phyloP scores from a whole-genome alignment of 768 basidiomycete genomes.

The Russula foetens region DNA sequence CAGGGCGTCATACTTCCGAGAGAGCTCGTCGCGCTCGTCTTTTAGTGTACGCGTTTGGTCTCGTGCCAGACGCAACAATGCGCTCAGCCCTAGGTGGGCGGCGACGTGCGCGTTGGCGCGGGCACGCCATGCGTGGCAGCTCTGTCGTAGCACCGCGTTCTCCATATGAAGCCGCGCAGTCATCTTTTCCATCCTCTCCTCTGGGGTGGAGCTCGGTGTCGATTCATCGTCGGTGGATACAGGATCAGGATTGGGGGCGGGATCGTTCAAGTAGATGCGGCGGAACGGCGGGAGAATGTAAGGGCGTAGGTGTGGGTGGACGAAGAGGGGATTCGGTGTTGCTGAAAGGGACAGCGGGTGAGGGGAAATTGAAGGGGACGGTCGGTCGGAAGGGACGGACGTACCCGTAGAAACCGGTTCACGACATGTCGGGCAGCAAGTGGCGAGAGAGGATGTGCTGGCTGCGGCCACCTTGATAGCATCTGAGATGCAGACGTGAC shows the following conservation, averaged over 20 bases:
- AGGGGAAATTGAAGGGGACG: not conserved
- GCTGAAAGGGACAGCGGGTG: not conserved
- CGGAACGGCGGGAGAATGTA: slow-evolving; percentile 15
- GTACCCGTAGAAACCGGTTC: slow-evolving; percentile 7
- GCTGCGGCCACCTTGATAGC: not conserved
- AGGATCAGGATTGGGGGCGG: not conserved
- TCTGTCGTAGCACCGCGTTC: slow-evolving; percentile 8
- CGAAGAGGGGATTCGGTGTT: slow-evolving; percentile 2
- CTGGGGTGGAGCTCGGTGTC: not conserved
- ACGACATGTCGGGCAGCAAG: slow-evolving; percentile 16
- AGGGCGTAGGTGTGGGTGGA: slow-evolving; percentile 16
- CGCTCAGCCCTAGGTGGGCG: not conserved
- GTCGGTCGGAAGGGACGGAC: too few species aligned
- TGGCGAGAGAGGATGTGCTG: not conserved
- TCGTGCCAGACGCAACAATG: not conserved
- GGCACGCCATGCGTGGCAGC: slow-evolving; percentile 14
- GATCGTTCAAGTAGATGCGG: slow-evolving; percentile 13
- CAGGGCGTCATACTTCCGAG: slow-evolving; percentile 12
- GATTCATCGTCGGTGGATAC: not conserved
- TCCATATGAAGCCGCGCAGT: slow-evolving; percentile 10
- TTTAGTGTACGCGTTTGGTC: slow-evolving; percentile 1
- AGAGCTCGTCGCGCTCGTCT: slow-evolving; percentile 12
- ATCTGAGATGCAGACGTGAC: slow-evolving; percentile 8
- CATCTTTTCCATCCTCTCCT: slow-evolving; percentile 1
- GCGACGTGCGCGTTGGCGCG: slow-evolving; percentile 12